Percentiles rank a stretch among this genome's conserved stretches.
Conservation (phyloP, 768 basidiomycete genomes). For the Podaxis sp. region DNA sequence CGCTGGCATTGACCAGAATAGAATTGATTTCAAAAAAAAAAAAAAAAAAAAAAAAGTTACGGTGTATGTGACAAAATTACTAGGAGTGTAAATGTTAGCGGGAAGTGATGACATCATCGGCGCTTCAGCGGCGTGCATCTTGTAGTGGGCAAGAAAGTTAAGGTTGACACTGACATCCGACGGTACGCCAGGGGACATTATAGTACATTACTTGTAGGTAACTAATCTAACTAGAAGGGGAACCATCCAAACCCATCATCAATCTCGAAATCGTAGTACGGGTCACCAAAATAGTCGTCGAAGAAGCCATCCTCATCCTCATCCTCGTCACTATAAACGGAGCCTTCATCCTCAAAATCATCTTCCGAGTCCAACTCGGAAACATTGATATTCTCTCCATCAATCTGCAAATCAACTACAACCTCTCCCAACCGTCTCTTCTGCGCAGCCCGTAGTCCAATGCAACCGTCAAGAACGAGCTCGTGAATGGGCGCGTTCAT, state of each 20-base stretch:
- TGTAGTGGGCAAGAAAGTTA: too few species aligned
- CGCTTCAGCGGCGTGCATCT: too few species aligned
- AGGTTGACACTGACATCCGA: too few species aligned
- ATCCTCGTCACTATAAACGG: not conserved
- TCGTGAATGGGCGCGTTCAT: slow-evolving; percentile 6
- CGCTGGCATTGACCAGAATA: too few species aligned
- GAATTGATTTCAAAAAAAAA: too few species aligned
- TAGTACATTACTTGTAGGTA: not conserved
- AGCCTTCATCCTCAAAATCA: not conserved
- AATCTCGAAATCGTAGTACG: slow-evolving; percentile 1
- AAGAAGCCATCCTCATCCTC: not conserved
- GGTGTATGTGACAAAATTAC: too few species aligned
- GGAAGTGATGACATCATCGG: too few species aligned
- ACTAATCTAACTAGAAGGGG: not conserved
- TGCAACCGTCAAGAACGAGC: not conserved
- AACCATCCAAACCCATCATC: slow-evolving; percentile 4
- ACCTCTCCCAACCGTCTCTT: slow-evolving; percentile 1
- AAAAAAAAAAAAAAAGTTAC: too few species aligned
- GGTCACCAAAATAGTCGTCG: not conserved
- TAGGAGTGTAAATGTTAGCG: too few species aligned
- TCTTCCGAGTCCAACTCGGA: not conserved
- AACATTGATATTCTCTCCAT: not conserved
- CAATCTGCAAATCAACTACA: slow-evolving; percentile 7
- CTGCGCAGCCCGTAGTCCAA: not conserved
- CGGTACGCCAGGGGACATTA: not conserved